Evolutionary conservation across 495 filamentous ascomycete species (phyloP).

Genomic region (Hypoxylon fragiforme): DNA sequence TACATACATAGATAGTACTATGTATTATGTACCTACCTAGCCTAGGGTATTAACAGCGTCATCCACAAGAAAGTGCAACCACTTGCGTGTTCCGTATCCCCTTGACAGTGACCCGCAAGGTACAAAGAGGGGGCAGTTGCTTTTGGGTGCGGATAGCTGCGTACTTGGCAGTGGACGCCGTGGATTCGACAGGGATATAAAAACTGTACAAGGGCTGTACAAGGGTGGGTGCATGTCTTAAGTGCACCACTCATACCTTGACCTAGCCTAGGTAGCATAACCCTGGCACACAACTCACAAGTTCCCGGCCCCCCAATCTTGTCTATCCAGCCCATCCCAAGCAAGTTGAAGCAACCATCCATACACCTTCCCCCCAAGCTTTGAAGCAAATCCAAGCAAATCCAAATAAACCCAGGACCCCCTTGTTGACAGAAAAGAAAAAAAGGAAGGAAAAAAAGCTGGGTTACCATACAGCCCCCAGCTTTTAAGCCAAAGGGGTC

Average conservation of each 20-base stretch:
- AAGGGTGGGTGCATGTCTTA: slow-evolving; percentile 18
- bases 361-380: slow-evolving; percentile 17
- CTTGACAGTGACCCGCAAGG: slow-evolving; percentile 26
- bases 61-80: not conserved
- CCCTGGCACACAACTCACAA: slow-evolving; percentile 25
- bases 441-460: too few relatives aligned
- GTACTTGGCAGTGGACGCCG: slow-evolving; percentile 28
- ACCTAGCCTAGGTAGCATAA: slow-evolving; percentile 5
- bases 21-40: too few relatives aligned
- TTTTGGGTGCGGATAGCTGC: slow-evolving; percentile 29
- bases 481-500: slow-evolving; percentile 13
- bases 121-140: slow-evolving; percentile 18
- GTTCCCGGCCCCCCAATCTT: slow-evolving; percentile 24
- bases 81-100: slow-evolving; percentile 20
- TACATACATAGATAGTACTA: too few relatives aligned
- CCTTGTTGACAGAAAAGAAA: too few relatives aligned
- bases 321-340: not conserved
- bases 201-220: slow-evolving; percentile 11
- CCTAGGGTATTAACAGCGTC: not conserved
- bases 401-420: slow-evolving; percentile 28
- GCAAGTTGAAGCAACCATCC: not conserved
- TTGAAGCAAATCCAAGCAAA: slow-evolving; percentile 28
- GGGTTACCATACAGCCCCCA: slow-evolving; percentile 18
- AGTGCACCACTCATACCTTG: slow-evolving; percentile 24
- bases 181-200: slow-evolving; percentile 31